Base-by-base conservation (phyloP, 306 rosid species). In the Lagenaria siceraria region DNA sequence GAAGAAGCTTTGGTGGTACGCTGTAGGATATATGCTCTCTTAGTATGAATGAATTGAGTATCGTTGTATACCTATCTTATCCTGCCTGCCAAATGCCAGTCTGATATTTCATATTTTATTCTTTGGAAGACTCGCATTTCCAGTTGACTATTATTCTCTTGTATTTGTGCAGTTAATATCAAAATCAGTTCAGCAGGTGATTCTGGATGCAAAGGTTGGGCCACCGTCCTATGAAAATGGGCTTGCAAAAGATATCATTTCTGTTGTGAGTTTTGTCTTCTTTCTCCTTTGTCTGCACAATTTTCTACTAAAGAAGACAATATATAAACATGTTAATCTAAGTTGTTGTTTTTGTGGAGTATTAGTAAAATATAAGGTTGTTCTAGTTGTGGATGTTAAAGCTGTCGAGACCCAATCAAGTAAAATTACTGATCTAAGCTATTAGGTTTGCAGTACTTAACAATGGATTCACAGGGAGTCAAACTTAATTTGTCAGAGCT, bases 221-320 rank as follows among this genome's bases (percentile, higher is more conserved):
- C 97, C 96, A 64, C 98, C 97, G 13, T 87, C 78, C 24, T 90
- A 81, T 85, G 98, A 93, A 88, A 91, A 82, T 53, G 97, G 93
- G 38, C 91, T 93, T 48, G 98, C 97, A 14, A 69, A 65, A 74
- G 94, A 93, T 78, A 85, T 93, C 80, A 84, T 93, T 49, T 88
- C 90, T 79, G 80, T 78, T 81, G 98, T 93, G 87, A 89, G 98
- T 88, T 84, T 81, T 46, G 12, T 42, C 38, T 52, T 68, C n/a
- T 46, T 58, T 56, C 74, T 53, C 80, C 60, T 77, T 64, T 76
- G 63, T 69, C 22, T 70, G 52, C 56, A 13, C 52, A 70, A 6
- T 21, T 43, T 43, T 69, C 13, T 70, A 42, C 56, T 70, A 21
- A 2, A 46, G 8, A 21, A 22, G 56, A 43, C 31, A 6, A 13